A percentile compares a stretch with the other conserved stretches of the same genome.
Conservation (phyloP, 495 filamentous ascomycete genomes). For the Parmelia sp. region DNA sequence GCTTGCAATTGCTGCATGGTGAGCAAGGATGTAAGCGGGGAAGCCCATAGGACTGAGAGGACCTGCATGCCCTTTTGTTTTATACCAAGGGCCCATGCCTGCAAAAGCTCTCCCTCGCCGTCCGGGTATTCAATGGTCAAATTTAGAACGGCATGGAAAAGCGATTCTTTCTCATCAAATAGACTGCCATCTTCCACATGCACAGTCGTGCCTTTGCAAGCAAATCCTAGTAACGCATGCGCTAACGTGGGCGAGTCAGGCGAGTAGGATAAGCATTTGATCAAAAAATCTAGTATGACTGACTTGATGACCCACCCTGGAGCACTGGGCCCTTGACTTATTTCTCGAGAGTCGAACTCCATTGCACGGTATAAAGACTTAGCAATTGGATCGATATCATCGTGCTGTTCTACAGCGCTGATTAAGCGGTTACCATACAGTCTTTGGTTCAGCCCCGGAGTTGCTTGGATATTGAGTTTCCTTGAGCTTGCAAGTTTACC, state of each 20-base stretch:
- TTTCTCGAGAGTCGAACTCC: slow-evolving; percentile 52
- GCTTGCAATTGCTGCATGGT: slow-evolving; percentile 70
- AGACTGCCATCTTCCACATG: slow-evolving; percentile 55
- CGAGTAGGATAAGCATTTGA: slow-evolving; percentile 63
- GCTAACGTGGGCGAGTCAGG: slow-evolving; percentile 73
- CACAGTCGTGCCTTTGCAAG: slow-evolving; percentile 59
- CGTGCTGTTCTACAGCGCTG: slow-evolving; percentile 64
- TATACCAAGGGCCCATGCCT: slow-evolving; percentile 64
- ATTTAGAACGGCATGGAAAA: slow-evolving; percentile 74
- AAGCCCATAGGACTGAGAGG: slow-evolving; percentile 72
- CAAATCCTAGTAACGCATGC: slow-evolving; percentile 85
- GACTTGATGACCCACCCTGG: slow-evolving; percentile 69
- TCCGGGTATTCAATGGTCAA: slow-evolving; percentile 59
- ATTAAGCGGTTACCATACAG: slow-evolving; percentile 55
- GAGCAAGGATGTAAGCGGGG: slow-evolving; percentile 67
- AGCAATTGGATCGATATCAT: slow-evolving; percentile 62
- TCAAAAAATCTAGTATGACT: slow-evolving; percentile 73
- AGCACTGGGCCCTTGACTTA: slow-evolving; percentile 54
- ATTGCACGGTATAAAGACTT: slow-evolving; percentile 61
- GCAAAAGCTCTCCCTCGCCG: slow-evolving; percentile 51
- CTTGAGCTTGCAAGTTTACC: slow-evolving; percentile 78
- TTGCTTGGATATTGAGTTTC: slow-evolving; percentile 56
- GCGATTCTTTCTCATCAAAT: slow-evolving; percentile 60
- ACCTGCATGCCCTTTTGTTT: slow-evolving; percentile 72
- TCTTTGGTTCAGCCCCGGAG: slow-evolving; percentile 36